Evolutionary conservation across 2,329 filamentous ascomycete genomes (phyloP).

Genomic region (Phaeosphaeriaceae sp.): DNA sequence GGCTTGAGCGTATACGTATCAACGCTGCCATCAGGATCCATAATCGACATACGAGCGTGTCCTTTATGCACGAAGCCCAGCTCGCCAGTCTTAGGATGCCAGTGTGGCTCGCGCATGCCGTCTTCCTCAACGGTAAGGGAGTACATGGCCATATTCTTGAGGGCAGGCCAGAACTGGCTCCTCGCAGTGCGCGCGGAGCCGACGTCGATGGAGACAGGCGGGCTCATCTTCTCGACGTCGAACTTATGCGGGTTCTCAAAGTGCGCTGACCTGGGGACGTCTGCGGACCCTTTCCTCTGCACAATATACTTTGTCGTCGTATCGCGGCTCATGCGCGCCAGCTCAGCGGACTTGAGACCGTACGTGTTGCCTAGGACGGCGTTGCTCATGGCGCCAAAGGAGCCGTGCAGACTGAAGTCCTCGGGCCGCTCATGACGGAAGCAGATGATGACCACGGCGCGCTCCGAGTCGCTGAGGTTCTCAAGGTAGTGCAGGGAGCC

Average conservation of each 20-base stretch:
- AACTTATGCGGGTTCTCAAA: neutral
- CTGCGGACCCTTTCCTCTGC: neutral
- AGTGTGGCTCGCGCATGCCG: neutral
- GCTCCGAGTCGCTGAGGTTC: neutral
- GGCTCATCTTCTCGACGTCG: neutral
- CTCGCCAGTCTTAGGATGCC: neutral
- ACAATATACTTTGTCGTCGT: neutral
- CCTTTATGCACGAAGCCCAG: neutral
- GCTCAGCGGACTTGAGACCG: neutral
- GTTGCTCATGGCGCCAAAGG: neutral
- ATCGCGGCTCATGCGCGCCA: neutral
- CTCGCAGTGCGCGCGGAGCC: neutral
- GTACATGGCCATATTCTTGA: neutral
- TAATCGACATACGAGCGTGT: neutral
- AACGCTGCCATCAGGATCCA: neutral
- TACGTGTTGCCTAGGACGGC: neutral
- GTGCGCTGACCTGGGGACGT: neutral
- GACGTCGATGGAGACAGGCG: neutral
- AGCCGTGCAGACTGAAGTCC: neutral
- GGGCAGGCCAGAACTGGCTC: neutral
- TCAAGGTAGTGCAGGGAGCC: neutral
- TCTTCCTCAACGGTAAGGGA: neutral
- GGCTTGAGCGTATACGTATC: neutral
- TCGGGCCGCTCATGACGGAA: neutral
- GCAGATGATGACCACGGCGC: neutral